Conservation (phyloP, 441 rosid genomes). For the Erodium moschatum region DNA sequence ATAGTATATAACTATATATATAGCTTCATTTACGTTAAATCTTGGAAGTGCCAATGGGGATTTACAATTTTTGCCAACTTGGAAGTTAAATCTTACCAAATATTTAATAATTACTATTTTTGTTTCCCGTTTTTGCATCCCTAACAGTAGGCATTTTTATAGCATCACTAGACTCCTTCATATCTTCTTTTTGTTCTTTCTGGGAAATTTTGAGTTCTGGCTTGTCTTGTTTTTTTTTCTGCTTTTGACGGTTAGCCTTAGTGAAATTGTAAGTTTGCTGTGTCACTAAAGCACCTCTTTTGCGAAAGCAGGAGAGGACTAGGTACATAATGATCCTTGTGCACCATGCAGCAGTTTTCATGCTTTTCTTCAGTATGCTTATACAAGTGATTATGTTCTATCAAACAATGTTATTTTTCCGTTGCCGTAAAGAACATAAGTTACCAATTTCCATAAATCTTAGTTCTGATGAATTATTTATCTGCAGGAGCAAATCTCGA, state of each 20-base stretch:
- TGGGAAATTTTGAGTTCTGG: neutral
- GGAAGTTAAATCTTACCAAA: neutral
- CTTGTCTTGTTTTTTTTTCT: neutral
- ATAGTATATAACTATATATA: too few relatives aligned
- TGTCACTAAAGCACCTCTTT: neutral
- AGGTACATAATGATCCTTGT: neutral
- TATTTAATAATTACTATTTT: too few relatives aligned
- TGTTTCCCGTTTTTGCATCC: too few relatives aligned
- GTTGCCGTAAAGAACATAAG: neutral
- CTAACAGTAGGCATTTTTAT: too few relatives aligned
- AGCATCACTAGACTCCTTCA: neutral
- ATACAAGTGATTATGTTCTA: neutral
- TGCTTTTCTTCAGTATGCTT: neutral
- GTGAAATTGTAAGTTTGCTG: neutral
- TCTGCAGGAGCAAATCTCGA: constrained; percentile 45
- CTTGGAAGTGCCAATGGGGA: too few relatives aligned
- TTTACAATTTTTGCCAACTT: too few relatives aligned
- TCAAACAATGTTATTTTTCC: neutral
- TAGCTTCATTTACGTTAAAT: neutral
- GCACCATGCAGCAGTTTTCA: neutral
- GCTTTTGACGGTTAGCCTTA: neutral
- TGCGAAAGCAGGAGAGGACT: neutral
- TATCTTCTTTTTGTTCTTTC: neutral
- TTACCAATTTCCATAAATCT: neutral
- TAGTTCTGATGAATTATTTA: constrained; percentile 5